Conservation (phyloP, 73 alveolate species). For the Tetrahymena borealis region DNA sequence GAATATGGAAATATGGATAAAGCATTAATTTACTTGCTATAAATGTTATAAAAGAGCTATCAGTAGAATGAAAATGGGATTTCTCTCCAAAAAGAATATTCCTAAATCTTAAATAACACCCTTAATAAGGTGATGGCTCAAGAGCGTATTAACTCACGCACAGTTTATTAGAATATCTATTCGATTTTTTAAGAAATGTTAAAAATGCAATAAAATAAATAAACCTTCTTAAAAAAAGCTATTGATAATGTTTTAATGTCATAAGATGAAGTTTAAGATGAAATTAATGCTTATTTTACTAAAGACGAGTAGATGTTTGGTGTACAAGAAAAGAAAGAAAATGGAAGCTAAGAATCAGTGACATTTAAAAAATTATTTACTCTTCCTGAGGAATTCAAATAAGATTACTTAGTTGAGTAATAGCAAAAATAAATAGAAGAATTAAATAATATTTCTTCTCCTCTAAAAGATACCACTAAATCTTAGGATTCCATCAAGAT, state of each 20-base stretch:
- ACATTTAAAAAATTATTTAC: not conserved
- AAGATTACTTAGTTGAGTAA: not conserved
- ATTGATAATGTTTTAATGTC: not conserved
- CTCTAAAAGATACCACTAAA: not conserved
- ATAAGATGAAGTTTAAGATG: not conserved
- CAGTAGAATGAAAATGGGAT: not conserved
- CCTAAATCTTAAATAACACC: not conserved
- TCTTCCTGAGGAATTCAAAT: not conserved
- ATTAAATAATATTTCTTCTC: not conserved
- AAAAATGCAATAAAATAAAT: not conserved
- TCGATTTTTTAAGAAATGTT: not conserved
- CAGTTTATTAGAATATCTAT: not conserved
- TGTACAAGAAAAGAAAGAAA: not conserved
- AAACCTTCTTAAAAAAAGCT: not conserved
- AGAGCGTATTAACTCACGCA: not conserved
- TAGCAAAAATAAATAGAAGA: not conserved
- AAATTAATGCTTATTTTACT: not conserved
- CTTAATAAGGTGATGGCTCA: not conserved
- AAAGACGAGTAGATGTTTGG: not conserved
- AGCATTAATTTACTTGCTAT: not conserved
- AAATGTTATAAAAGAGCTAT: not conserved
- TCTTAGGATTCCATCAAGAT: not conserved
- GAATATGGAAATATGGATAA: not conserved
- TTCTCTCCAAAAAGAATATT: not conserved
- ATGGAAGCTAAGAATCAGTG: not conserved